Evolutionary conservation across 192 early-diverging fungal species (phyloP).

Genomic region (Entophlyctis luteolus): DNA sequence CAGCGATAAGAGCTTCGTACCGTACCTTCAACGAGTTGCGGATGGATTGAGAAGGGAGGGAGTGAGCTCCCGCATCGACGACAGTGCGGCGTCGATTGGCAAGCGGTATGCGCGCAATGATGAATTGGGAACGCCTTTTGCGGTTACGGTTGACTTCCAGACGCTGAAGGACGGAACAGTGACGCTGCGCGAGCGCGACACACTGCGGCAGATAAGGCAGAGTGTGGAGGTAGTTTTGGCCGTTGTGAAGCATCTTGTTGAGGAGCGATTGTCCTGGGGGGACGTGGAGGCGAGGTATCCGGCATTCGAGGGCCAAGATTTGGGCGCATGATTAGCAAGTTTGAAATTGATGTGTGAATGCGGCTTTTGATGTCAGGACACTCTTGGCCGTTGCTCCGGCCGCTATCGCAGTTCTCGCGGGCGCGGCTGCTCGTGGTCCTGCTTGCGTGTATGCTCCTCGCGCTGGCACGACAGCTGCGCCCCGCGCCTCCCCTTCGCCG

Average conservation of each 20-base stretch:
- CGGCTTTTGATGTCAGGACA: too few relatives aligned
- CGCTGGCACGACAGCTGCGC: too few relatives aligned
- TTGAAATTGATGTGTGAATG: too few relatives aligned
- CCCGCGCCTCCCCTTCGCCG: too few relatives aligned
- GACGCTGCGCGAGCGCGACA: constrained; percentile 94
- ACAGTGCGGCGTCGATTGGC: constrained; percentile 84
- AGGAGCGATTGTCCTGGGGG: constrained; percentile 69
- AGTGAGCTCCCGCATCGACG: constrained; percentile 83
- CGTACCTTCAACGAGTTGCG: constrained; percentile 59
- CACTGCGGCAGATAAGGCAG: constrained; percentile 88
- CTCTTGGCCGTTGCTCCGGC: too few relatives aligned
- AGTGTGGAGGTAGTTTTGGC: constrained; percentile 63
- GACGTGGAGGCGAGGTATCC: constrained; percentile 67
- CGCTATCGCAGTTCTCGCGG: too few relatives aligned
- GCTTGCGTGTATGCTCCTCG: too few relatives aligned
- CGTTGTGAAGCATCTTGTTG: constrained; percentile 70
- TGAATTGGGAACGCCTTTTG: constrained; percentile 96
- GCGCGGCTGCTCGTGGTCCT: too few relatives aligned
- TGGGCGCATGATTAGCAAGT: too few relatives aligned
- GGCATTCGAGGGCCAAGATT: constrained; percentile 64
- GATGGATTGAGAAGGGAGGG: constrained; percentile 65
- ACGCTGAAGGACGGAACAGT: constrained; percentile 90
- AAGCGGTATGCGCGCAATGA: constrained; percentile 96
- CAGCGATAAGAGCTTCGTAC: constrained; percentile 68
- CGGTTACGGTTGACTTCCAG: constrained; percentile 97